Base-by-base conservation (phyloP, 176 grass and related monocot species). In the Aegilops bicornis region DNA sequence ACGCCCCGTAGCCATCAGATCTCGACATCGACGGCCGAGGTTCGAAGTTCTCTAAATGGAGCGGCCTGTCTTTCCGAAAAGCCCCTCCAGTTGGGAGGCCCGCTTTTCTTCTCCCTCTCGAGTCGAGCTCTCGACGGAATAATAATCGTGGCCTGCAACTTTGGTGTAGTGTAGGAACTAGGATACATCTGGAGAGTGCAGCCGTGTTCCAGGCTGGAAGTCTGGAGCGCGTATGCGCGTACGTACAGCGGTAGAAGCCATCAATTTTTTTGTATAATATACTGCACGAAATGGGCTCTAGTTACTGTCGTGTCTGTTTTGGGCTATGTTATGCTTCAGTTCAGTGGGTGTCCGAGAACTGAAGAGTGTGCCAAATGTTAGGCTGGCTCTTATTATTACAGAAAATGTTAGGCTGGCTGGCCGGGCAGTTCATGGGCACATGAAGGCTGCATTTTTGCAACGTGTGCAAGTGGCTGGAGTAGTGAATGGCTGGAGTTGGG, bases 401-500 rank as follows among this genome's bases (percentile, higher is more conserved):
- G 2, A 54, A 6, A 59, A 59, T 59, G 3, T 59, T 59, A 8
- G 54, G 52, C 52, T 58, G 16, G 50, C 52, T 54, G 69, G 25
- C 70, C 70, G 74, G 29, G 25, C 56, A 64, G 72, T 24, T 42
- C 64, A 70, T 45, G 36, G 14, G 47, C 27, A 64, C 59, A 69
- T 24, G 16, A 24, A 17, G 7, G 9, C 32, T 50, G 72, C 72
- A 75, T 75, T 75, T 75, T 48, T 54, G 31, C 63, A 86, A 37
- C 42, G 33, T 79, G 64, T 32, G 24, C 11, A 50, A 64, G 20
- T 37, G 66, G 71, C 63, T 64, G 68, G 19, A 36, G 37, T 63
- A 74, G 85, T 81, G 69, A 81, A 81, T 74, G 2, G 78, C 67
- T 73, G 69, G 22, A 17, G 45, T 76, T 22, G 64, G 69, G 42